Conservation (phyloP, 2,329 filamentous ascomycete species). For the Fusarium tupiense region DNA sequence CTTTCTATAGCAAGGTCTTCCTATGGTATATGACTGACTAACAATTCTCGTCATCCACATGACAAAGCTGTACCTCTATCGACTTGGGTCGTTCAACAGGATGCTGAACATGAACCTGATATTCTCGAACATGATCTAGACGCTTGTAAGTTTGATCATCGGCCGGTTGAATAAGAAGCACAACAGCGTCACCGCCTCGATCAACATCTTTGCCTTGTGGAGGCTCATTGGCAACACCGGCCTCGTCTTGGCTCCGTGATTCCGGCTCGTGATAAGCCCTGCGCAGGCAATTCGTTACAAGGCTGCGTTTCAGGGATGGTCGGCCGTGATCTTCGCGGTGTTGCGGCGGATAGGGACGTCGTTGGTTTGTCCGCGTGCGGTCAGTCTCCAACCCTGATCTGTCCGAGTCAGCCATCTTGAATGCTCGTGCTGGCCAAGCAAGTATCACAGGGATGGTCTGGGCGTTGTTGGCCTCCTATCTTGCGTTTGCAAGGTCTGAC, state of each 20-base stretch:
- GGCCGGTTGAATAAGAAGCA: not conserved
- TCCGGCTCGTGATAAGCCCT: not conserved
- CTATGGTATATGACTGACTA: too few relatives aligned
- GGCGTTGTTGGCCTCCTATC: not conserved
- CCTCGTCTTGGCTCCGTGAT: not conserved
- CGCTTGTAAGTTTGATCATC: not conserved
- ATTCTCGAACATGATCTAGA: not conserved
- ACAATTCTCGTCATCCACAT: not conserved
- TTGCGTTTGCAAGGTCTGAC: not conserved
- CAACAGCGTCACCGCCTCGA: not conserved
- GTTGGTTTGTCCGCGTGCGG: not conserved
- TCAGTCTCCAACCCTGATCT: not conserved
- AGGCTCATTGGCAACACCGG: not conserved
- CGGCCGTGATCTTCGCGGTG: not conserved
- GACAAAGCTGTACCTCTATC: not conserved
- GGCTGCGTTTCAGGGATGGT: not conserved
- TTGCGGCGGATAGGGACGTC: not conserved
- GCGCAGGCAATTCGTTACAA: not conserved
- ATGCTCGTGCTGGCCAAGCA: not conserved
- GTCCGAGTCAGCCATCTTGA: not conserved
- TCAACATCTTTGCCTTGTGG: not conserved
- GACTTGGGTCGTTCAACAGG: not conserved
- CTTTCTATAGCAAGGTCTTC: too few relatives aligned
- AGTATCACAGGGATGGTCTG: constrained; percentile 1
- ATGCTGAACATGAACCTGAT: not conserved